Evolutionary conservation across 2,329 filamentous ascomycete species (phyloP).

Genomic region (Stachybotrys elegans): DNA sequence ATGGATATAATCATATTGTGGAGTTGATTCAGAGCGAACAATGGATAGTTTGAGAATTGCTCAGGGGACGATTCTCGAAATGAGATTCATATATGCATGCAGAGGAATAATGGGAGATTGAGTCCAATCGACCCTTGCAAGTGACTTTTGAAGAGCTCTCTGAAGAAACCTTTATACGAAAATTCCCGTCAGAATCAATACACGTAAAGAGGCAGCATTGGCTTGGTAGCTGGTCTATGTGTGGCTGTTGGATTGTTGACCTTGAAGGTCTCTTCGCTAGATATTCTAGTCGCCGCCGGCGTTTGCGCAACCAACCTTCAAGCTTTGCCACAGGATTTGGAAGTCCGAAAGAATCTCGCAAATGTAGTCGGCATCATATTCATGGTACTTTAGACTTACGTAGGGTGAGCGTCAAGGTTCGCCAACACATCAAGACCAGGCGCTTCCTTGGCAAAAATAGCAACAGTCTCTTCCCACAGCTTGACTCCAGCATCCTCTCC

Average conservation of each 20-base stretch:
- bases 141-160: neutral
- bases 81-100: conserved; percentile 1
- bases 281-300: neutral
- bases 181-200: neutral
- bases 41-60: conserved; percentile 11
- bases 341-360: neutral
- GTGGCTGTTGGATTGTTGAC: no score
- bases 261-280: no score
- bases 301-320: neutral
- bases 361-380: neutral
- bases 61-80: conserved; percentile 1
- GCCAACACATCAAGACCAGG: neutral
- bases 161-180: neutral
- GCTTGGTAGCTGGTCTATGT: no score
- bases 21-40: conserved; percentile 16
- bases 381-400: neutral
- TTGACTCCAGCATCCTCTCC: neutral
- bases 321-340: neutral
- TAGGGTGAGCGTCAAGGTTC: neutral
- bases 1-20: conserved; percentile 18
- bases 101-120: conserved; percentile 4
- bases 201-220: no score
- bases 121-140: neutral
- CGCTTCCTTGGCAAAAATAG: neutral
- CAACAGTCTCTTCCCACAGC: neutral